Percentiles rank a stretch among this genome's conserved stretches.
phyloP scores from a whole-genome alignment of 805 yeast species.

The Cyberlindnera xishuangbannaensis region DNA sequence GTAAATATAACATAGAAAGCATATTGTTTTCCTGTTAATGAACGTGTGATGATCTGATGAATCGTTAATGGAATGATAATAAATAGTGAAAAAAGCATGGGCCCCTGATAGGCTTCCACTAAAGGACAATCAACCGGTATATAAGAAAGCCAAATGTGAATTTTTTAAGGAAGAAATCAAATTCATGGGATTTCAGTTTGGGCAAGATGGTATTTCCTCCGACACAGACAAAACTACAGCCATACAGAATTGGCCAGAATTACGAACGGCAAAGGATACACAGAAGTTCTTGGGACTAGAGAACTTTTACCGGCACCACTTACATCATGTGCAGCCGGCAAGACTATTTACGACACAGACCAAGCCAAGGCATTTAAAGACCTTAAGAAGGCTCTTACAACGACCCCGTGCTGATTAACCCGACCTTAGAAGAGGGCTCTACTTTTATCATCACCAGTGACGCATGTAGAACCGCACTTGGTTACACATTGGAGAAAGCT shows the following conservation, averaged over 20 bases:
- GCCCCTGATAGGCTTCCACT: too few relatives aligned
- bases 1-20: too few relatives aligned
- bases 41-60: too few relatives aligned
- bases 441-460: conserved; percentile 1
- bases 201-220: not conserved
- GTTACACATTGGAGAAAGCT: not conserved
- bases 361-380: not conserved
- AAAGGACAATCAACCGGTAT: not conserved
- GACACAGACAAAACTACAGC: conserved; percentile 1
- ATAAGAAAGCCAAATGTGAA: conserved; percentile 1
- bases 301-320: conserved; percentile 3
- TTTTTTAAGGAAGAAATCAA: not conserved
- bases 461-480: conserved; percentile 1
- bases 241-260: not conserved
- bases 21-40: too few relatives aligned
- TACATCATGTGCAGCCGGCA: not conserved
- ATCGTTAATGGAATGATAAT: too few relatives aligned
- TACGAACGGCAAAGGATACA: not conserved
- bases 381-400: not conserved
- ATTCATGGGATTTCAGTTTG: conserved; percentile 1
- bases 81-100: too few relatives aligned
- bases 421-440: not conserved
- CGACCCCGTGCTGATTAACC: not conserved
- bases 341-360: not conserved
- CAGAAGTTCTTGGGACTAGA: conserved; percentile 1